These are phyloP conservation scores for Arthromyces matolae DNA, from an alignment of 768 basidiomycete species.

Conservation along the genomic window DNA sequence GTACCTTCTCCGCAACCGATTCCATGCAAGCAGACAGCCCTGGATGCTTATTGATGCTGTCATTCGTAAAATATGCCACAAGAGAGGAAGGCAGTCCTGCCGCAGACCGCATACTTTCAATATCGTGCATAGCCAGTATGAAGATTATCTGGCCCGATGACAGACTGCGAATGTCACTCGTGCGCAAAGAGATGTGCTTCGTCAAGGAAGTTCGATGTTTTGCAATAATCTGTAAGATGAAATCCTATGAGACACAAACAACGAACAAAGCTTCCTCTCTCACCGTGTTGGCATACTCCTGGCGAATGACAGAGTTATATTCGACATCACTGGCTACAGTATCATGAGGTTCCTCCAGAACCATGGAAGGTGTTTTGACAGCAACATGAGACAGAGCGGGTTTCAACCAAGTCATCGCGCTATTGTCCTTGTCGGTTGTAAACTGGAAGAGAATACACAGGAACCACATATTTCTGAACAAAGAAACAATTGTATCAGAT, in stretches of 20 bases:
- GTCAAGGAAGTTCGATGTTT: constrained; percentile 65
- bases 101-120: constrained; percentile 83
- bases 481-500: constrained; percentile 56
- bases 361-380: constrained; percentile 78
- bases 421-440: constrained; percentile 48
- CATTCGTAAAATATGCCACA: constrained; percentile 84
- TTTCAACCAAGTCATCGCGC: constrained; percentile 74
- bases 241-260: background rate
- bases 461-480: constrained; percentile 96
- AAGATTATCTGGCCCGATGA: constrained; percentile 84
- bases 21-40: constrained; percentile 78
- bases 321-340: constrained; percentile 85
- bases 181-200: constrained; percentile 60
- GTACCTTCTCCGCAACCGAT: constrained; percentile 79
- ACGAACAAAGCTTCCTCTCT: constrained; percentile 18
- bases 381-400: constrained; percentile 80
- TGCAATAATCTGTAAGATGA: constrained; percentile 52
- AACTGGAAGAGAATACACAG: constrained; percentile 85
- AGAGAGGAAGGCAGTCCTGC: constrained; percentile 78
- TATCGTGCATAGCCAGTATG: constrained; percentile 78
- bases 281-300: constrained; percentile 78
- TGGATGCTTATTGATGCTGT: constrained; percentile 70
- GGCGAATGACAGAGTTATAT: constrained; percentile 86
- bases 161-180: constrained; percentile 68
- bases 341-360: constrained; percentile 79